Evolutionary conservation across 805 yeast genomes (phyloP), one percentile per base, ranked within the genome.

Genomic region (Wickerhamomyces xylosicus): DNA sequence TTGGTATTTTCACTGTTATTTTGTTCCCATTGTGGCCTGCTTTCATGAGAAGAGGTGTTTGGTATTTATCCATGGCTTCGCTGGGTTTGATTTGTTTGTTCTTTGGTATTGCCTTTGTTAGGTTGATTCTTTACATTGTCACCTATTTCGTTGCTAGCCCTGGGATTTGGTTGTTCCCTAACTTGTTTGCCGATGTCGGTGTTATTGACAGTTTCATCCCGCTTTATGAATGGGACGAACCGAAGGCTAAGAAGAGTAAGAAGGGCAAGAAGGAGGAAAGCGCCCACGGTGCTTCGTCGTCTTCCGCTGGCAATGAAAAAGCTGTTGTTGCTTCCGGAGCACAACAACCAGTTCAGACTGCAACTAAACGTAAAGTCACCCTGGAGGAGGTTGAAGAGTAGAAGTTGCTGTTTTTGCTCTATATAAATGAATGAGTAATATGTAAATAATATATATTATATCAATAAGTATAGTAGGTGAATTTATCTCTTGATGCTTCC

Each of bases 91-190:
- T 92, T 34, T 87, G 77, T 4, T 63, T 74, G 35, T 81, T 92
- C 60, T 82, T 92, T 47, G 82, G 62, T 17, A 59, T 84, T 49
- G 95, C 97, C 2, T 69, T 92, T 34, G 63, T 90, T 27, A 72
- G 98, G 54, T 65, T 89, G 56, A 67, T 89, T 32, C 56, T 92
- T 19, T 85, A 77, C 50, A 48, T 71, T 19, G 48, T 82, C 37
- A 72, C 87, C 0, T 71, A 72, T 47, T 63, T 79, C 36, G 60
- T 73, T 1, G 63, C 71, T 41, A 73, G 77, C 7, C 76, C 77
- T 33, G 95, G 95, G n/a, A 71, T 92, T 57, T 92, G 98, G 98
- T 58, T 92, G 35, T 90, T 86, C 71, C 98, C 98, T 41, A 90
- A 90, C 57, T 68, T 92, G 55, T 92, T 89, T 62, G 98, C 80